Evolutionary conservation across 1,139 yeast species (phyloP).

Genomic region (Blastobotrys aristatus): DNA sequence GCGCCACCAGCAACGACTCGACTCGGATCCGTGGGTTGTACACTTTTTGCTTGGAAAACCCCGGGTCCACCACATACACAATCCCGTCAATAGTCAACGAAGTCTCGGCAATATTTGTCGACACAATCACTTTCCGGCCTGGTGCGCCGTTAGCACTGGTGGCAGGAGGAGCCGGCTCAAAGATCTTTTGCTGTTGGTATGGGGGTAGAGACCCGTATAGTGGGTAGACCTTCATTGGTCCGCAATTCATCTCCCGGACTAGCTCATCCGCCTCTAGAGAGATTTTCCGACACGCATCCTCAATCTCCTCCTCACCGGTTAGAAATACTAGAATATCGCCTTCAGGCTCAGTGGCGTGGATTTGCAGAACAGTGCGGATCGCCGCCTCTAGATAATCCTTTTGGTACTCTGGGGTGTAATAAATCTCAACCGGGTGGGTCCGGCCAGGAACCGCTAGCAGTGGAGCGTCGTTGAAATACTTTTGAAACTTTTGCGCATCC

Average conservation of each 20-base stretch:
- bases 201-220: slow-evolving; percentile 96
- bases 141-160: slow-evolving; percentile 71
- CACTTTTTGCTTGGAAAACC: slow-evolving; percentile 83
- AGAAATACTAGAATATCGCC: slow-evolving; percentile 87
- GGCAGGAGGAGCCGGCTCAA: slow-evolving; percentile 79
- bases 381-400: slow-evolving; percentile 94
- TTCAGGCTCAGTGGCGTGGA: slow-evolving; percentile 92
- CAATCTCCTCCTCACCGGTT: slow-evolving; percentile 98
- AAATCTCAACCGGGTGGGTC: slow-evolving; percentile 95
- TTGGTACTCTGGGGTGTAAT: slow-evolving; percentile 94
- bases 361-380: slow-evolving; percentile 87
- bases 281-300: slow-evolving; percentile 89
- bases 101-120: slow-evolving; percentile 98
- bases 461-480: slow-evolving; percentile 86
- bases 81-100: slow-evolving; percentile 94
- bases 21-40: slow-evolving; percentile 94
- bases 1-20: slow-evolving; percentile 89
- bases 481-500: slow-evolving; percentile 94
- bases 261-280: slow-evolving; percentile 84
- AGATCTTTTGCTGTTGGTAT: slow-evolving; percentile 86
- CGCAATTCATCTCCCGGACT: slow-evolving; percentile 81
- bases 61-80: slow-evolving; percentile 84
- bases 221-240: slow-evolving; percentile 86
- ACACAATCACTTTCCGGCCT: slow-evolving; percentile 86
- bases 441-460: slow-evolving; percentile 95